Evolutionary conservation across 2,329 filamentous ascomycete species (phyloP), one percentile per base, ranked within the genome.

Genomic region (Ceratocystis variospora): DNA sequence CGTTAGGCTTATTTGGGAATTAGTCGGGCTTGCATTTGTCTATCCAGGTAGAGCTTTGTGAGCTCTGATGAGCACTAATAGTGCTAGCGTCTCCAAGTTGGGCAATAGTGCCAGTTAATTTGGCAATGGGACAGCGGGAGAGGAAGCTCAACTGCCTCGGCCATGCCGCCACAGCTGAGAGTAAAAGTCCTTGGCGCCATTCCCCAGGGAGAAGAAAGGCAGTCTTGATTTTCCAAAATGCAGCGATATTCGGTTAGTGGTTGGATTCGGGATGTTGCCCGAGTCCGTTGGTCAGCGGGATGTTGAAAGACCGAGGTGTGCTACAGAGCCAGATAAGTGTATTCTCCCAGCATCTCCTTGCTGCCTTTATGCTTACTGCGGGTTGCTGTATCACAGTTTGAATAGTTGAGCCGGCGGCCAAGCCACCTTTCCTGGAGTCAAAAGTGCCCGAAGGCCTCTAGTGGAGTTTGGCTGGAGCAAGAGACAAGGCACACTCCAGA

Each of bases 121-220:
- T 59, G 28, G 28, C 31, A 17, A 3, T 59, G 1, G 17, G 28
- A 6, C 25, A 31, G 55, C 55, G 55, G 55, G 55, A 59, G 55
- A 59, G 55, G 55, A 59, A 31, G 25, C 28, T 37, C 55, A 33
- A 53, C 48, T 53, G 25, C 15, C 48, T 59, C 55, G 55, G 55
- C 25, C 55, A 59, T 33, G 28, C 55, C 55, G 28, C 28, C 55
- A 59, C 55, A 31, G 28, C 28, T 33, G 55, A 59, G 55, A 59
- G 55, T 8, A 59, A 59, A 57, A 33, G 31, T 59, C 55, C 28
- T 59, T 59, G 55, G 55, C 55, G 25, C 28, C 55, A 59, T 53
- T 28, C 25, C 55, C 12, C n/a, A 59, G 55, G 25, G 55, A 59
- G 55, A 8, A 19, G 17, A 37, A 33, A 33, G 25, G n/a, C 55